Evolutionary conservation across 2,329 filamentous ascomycete genomes (phyloP).

Genomic region (Arthrobotrys megalospora): DNA sequence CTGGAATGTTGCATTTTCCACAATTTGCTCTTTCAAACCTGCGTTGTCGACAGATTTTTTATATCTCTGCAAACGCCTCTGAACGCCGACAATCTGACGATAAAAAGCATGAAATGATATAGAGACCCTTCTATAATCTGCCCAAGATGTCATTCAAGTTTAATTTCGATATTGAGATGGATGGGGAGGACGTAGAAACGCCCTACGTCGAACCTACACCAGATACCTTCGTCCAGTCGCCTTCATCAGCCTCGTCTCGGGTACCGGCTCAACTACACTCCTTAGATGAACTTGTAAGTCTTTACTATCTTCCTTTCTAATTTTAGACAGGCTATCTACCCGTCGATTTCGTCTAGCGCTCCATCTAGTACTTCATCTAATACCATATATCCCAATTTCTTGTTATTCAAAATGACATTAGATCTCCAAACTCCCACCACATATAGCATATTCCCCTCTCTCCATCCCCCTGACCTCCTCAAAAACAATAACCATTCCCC

Average conservation of each 20-base stretch:
- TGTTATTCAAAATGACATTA: slow-evolving; percentile 13
- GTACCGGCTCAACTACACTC: slow-evolving; percentile 48
- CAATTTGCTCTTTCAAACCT: slow-evolving; percentile 5
- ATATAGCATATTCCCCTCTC: slow-evolving; percentile 78
- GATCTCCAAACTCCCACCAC: slow-evolving; percentile 75
- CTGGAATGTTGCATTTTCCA: slow-evolving; percentile 43
- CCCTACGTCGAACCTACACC: not conserved
- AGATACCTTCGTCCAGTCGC: not conserved
- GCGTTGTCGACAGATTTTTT: slow-evolving; percentile 48
- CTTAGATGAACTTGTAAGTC: slow-evolving; percentile 55
- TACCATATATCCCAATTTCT: not conserved
- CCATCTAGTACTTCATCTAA: no score
- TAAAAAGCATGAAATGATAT: not conserved
- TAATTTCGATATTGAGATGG: slow-evolving; percentile 51
- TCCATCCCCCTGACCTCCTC: slow-evolving; percentile 75
- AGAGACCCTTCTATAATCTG: not conserved
- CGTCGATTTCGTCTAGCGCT: not conserved
- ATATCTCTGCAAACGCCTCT: slow-evolving; percentile 13
- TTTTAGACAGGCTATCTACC: not conserved
- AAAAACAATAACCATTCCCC: slow-evolving; percentile 74
- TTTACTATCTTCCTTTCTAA: not conserved
- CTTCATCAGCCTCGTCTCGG: slow-evolving; percentile 18
- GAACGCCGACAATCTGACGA: not conserved
- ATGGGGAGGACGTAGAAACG: slow-evolving; percentile 37
- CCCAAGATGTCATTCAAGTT: slow-evolving; percentile 57